These are phyloP conservation scores for Xylariaceae sp. DNA, from an alignment of 2,329 filamentous ascomycete genomes.

Conservation along the genomic window DNA sequence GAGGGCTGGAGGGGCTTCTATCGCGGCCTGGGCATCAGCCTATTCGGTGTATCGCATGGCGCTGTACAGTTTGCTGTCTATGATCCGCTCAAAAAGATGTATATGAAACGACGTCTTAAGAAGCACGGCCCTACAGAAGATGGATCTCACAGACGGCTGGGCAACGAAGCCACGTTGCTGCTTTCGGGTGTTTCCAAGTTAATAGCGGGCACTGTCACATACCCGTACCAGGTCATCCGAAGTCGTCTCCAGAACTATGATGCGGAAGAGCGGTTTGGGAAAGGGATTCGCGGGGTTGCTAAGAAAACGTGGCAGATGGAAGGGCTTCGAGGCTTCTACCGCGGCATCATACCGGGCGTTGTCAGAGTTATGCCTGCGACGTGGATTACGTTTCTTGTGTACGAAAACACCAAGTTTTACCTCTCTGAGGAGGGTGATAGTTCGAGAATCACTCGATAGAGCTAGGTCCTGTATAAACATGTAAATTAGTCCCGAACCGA, in stretches of 20 bases:
- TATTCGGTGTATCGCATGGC: conserved; percentile 86
- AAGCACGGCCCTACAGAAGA: conserved; percentile 19
- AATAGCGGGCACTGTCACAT: conserved; percentile 83
- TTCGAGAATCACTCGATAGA: conserved; percentile 5
- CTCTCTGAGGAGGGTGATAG: conserved; percentile 43
- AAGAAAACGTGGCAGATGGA: conserved; percentile 73
- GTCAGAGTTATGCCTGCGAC: conserved; percentile 88
- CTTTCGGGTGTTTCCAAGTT: conserved; percentile 81
- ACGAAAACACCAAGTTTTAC: conserved; percentile 85
- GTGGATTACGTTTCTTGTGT: conserved; percentile 94
- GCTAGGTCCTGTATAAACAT: neutral
- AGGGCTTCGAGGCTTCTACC: conserved; percentile 81
- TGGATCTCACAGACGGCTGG: conserved; percentile 41
- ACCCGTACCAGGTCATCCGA: conserved; percentile 90
- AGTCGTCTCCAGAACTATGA: conserved; percentile 87
- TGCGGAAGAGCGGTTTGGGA: conserved; percentile 68
- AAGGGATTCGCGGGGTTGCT: conserved; percentile 66
- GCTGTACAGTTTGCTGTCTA: conserved; percentile 96
- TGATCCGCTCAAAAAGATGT: conserved; percentile 61
- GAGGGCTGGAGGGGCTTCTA: conserved; percentile 84
- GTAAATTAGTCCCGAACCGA: neutral
- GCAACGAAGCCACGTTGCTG: conserved; percentile 72
- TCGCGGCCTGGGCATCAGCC: conserved; percentile 74
- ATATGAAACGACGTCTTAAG: conserved; percentile 44
- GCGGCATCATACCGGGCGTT: conserved; percentile 84